phyloP scores from a whole-genome alignment of 495 filamentous ascomycete species.

The Viridothelium virens region DNA sequence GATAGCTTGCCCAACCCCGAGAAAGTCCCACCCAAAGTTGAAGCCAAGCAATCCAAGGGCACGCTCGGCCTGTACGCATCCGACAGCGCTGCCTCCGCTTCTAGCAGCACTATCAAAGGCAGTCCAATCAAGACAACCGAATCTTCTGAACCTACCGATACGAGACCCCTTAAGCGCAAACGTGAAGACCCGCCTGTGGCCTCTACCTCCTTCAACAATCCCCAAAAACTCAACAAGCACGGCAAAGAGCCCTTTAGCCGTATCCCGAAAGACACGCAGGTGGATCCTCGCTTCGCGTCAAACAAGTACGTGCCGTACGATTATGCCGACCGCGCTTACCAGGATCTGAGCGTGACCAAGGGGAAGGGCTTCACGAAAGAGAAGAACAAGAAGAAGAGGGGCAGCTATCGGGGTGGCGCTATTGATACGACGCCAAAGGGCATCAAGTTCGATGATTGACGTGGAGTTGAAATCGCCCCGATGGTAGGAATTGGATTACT shows the following conservation, averaged over 20 bases:
- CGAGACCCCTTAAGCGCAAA: slow-evolving; percentile 12
- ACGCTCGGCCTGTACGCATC: slow-evolving; percentile 6
- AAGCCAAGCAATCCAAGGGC: slow-evolving; percentile 9
- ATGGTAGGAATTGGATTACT: neutral
- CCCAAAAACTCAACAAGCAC: slow-evolving; percentile 39
- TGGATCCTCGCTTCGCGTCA: slow-evolving; percentile 53
- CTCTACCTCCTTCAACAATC: slow-evolving; percentile 14
- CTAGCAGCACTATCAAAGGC: slow-evolving; percentile 15
- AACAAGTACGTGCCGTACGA: slow-evolving; percentile 77
- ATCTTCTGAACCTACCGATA: slow-evolving; percentile 1
- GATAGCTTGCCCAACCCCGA: slow-evolving; percentile 11
- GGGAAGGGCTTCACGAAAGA: slow-evolving; percentile 99
- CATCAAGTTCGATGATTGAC: slow-evolving; percentile 32
- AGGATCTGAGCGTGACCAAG: slow-evolving; percentile 80
- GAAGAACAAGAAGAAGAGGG: slow-evolving; percentile 96
- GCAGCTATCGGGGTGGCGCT: slow-evolving; percentile 74
- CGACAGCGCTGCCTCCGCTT: slow-evolving; percentile 11
- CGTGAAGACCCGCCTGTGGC: slow-evolving; percentile 14
- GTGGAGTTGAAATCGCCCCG: neutral
- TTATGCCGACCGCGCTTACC: slow-evolving; percentile 79
- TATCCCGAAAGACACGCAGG: slow-evolving; percentile 48
- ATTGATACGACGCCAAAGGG: slow-evolving; percentile 56
- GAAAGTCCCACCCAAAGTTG: neutral
- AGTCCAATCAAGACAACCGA: neutral
- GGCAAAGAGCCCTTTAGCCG: slow-evolving; percentile 56